These are phyloP conservation scores for Antitrichia curtipendula DNA, from an alignment of 225 moss, liverwort and hornwort species.

Conservation along the genomic window DNA sequence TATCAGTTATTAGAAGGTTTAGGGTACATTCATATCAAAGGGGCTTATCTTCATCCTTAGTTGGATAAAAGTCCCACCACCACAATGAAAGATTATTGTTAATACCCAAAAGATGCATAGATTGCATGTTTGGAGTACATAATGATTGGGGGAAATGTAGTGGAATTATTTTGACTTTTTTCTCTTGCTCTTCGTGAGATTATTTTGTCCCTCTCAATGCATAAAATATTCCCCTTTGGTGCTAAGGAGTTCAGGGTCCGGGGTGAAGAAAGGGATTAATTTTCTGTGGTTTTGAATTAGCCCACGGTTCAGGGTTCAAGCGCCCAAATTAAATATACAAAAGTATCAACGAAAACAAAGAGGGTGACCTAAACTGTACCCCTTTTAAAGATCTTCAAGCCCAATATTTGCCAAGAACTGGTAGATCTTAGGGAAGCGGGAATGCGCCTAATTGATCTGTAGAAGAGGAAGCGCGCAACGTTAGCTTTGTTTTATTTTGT, in stretches of 20 bases:
- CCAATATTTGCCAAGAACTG: neutral
- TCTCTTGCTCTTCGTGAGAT: too few relatives aligned
- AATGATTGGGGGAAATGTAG: neutral
- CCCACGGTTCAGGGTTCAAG: neutral
- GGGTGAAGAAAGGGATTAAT: neutral
- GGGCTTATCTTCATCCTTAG: neutral
- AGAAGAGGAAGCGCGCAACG: neutral
- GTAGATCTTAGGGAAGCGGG: neutral
- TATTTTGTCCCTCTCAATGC: neutral
- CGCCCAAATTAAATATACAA: neutral
- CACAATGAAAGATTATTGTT: neutral
- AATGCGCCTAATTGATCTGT: neutral
- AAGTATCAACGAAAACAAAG: neutral
- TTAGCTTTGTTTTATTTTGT: neutral
- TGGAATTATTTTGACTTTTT: neutral
- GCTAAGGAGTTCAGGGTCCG: too few relatives aligned
- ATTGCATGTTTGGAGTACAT: too few relatives aligned
- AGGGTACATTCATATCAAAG: neutral
- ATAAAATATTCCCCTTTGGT: neutral
- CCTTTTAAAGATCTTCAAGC: accelerated
- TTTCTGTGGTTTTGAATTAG: neutral
- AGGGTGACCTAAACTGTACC: neutral
- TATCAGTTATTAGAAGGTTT: neutral
- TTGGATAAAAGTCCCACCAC: neutral
- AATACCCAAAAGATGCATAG: too few relatives aligned